phyloP scores from a whole-genome alignment of 176 grass and related monocot genomes.

The Microstegium vimineum region DNA sequence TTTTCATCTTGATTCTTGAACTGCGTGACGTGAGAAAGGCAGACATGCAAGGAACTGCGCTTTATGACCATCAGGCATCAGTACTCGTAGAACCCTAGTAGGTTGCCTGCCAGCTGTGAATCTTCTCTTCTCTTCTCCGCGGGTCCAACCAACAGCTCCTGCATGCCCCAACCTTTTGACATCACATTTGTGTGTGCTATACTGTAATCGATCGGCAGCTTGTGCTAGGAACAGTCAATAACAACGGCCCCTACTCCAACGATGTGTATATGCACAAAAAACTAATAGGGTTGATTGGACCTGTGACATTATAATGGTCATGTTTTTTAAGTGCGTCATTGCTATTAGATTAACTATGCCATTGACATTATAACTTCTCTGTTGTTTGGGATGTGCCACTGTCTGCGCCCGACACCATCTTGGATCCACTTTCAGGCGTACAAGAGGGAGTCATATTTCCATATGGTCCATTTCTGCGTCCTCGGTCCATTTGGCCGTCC shows the following conservation, averaged over 20 bases:
- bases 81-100: no score
- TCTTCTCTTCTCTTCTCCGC: neutral
- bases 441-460: no score
- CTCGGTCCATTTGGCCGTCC: no score
- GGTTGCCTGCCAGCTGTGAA: neutral
- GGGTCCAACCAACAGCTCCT: slow-evolving; percentile 22
- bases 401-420: no score
- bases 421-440: no score
- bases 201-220: neutral
- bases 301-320: no score
- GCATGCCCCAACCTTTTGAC: slow-evolving; percentile 29
- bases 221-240: neutral
- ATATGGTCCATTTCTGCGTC: no score
- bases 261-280: neutral
- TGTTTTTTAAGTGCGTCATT: no score
- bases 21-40: neutral
- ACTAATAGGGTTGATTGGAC: no score
- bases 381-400: no score
- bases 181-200: neutral
- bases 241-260: neutral
- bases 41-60: neutral
- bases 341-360: no score
- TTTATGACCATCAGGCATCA: neutral
- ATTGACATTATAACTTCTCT: no score
- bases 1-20: neutral